Base-by-base conservation (phyloP, 2,329 filamentous ascomycete species). In the Fusarium sp. region DNA sequence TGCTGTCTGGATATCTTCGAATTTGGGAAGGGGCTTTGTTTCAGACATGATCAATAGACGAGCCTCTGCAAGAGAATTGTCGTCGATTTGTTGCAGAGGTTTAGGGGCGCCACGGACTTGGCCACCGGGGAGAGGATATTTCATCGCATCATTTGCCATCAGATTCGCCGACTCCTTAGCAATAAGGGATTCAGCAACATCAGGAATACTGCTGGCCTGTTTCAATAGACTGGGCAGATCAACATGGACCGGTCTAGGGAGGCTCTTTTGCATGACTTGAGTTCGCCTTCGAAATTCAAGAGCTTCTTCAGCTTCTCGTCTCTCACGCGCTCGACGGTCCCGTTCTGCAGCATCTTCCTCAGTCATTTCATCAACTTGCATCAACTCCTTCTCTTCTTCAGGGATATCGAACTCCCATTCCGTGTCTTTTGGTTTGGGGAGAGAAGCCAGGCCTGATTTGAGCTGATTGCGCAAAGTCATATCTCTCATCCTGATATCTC, bases 361-460 rank as follows among this genome's bases (percentile, higher is more conserved):
- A 14, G 87, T 76, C 57, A 89, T 85, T 27, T 86, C 83, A 7
- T 82, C 82, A 4, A 78, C 74, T n/a, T 77, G 75, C 30, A 68
- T 80, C 6, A 83, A 77, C 73, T 96, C 93, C 67, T 88, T 84
- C 70, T 92, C 87, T 70, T 97, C 94, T 42, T 97, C 94, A 0
- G 95, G 95, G 37, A 97, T 83, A 78, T 98, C 95, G 48, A 98
- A 89, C 74, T 98, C 96, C 92, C 93, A 98, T 73, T 98, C 95
- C 0, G 90, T 92, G 77, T 97, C 94, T 78, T 97, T 98, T 1
- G 96, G 96, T 77, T 93, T 97, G 2, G 96, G 96, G 18, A 99
- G 86, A 26, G 93, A 90, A 7, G 93, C 88, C n/a, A 99, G 88
- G 44, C 92, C 89, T 54, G 88, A 86, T 65, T 89, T 89, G 10